Conservation (phyloP, 768 basidiomycete genomes). For the Phaeolepiota aurea region DNA sequence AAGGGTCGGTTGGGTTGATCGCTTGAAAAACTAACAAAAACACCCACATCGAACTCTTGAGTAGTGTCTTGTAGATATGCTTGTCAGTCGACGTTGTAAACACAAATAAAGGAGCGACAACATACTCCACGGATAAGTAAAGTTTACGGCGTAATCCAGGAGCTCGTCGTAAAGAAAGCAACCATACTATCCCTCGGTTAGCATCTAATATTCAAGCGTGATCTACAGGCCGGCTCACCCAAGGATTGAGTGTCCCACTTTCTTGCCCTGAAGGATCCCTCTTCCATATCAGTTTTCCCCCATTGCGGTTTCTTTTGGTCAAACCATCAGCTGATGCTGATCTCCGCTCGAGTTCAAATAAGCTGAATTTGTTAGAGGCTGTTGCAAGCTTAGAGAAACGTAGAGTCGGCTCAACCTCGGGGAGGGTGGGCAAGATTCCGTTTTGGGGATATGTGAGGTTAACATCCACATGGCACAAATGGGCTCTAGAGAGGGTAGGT, state of each 20-base stretch:
- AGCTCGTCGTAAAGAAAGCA: slow-evolving; percentile 59
- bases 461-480: slow-evolving; percentile 58
- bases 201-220: not conserved
- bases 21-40: not conserved
- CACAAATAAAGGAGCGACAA: slow-evolving; percentile 3
- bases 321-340: not conserved
- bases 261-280: slow-evolving; percentile 37
- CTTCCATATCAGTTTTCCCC: slow-evolving; percentile 28
- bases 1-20: not conserved
- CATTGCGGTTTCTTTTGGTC: slow-evolving; percentile 15
- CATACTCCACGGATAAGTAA: slow-evolving; percentile 56
- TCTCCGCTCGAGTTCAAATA: not conserved
- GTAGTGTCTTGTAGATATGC: slow-evolving; percentile 8
- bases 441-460: slow-evolving; percentile 65
- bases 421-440: slow-evolving; percentile 37
- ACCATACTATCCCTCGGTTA: slow-evolving; percentile 35
- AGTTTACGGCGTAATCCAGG: slow-evolving; percentile 67
- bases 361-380: not conserved
- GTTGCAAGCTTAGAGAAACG: slow-evolving; percentile 10
- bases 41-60: slow-evolving; percentile 29
- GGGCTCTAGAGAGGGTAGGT: slow-evolving; percentile 25
- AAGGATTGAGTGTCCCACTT: slow-evolving; percentile 49
- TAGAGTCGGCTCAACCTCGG: slow-evolving; percentile 22
- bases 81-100: not conserved
- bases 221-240: slow-evolving; percentile 30